Conservation (phyloP, 2,329 filamentous ascomycete species). For the Parastagonospora nodorum region DNA sequence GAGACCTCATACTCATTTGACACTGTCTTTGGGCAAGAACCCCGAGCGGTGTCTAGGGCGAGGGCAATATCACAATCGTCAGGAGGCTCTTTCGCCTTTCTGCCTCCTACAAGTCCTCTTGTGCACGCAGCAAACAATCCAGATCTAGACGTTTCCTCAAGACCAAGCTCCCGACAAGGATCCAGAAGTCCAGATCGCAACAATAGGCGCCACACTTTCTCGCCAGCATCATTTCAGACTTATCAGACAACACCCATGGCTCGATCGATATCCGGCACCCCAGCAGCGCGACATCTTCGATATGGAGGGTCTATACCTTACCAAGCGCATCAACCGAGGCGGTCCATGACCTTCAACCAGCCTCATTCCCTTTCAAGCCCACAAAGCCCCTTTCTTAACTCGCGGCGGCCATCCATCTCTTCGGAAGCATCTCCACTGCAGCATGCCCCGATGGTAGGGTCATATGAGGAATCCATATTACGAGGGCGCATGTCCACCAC, state of each 20-base stretch:
- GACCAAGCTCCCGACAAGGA: conserved; percentile 40
- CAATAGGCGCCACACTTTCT: conserved; percentile 73
- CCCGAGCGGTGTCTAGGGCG: conserved; percentile 45
- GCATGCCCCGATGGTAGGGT: conserved; percentile 95
- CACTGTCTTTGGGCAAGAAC: conserved; percentile 19
- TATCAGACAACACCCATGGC: conserved; percentile 51
- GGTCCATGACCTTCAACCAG: conserved; percentile 68
- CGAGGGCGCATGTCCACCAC: conserved; percentile 95
- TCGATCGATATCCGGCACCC: conserved; percentile 36
- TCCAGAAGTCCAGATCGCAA: conserved; percentile 54
- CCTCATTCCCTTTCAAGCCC: conserved; percentile 47
- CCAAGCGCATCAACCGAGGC: conserved; percentile 78
- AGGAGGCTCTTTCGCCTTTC: conserved; percentile 78
- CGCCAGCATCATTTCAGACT: conserved; percentile 62
- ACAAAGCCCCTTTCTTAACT: conserved; percentile 54
- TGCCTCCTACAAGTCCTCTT: conserved; percentile 88
- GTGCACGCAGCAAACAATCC: conserved; percentile 87
- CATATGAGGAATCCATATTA: conserved; percentile 95
- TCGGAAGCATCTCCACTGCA: conserved; percentile 79
- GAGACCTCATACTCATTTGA: conserved; percentile 23
- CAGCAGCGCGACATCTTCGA: conserved; percentile 49
- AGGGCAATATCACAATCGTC: conserved; percentile 63
- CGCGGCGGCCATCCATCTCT: conserved; percentile 70
- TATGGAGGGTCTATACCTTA: conserved; percentile 69
- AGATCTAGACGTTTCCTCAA: conserved; percentile 68